phyloP scores from a whole-genome alignment of 2,329 filamentous ascomycete genomes.

The Neofusicoccum umdonicola region DNA sequence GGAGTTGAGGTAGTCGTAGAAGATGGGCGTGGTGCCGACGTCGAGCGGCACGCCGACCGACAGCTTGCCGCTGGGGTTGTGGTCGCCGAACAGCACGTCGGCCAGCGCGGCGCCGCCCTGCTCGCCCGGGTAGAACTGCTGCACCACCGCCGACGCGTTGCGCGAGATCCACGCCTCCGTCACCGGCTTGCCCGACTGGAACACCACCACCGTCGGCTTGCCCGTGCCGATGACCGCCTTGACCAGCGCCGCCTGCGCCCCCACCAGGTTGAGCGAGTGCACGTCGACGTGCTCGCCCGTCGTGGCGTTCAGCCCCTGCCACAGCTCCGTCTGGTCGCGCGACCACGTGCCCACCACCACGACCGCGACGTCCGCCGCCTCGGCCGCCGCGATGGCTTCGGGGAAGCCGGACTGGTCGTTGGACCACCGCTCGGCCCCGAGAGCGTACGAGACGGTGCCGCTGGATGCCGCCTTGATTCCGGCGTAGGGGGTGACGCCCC shows the following conservation, averaged over 20 bases:
- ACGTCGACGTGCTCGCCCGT: constrained; percentile 73
- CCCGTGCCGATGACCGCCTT: constrained; percentile 65
- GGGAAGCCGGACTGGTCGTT: constrained; percentile 65
- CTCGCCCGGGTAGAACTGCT: constrained; percentile 74
- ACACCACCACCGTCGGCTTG: constrained; percentile 66
- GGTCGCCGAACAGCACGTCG: constrained; percentile 59
- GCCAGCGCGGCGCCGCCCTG: constrained; percentile 66
- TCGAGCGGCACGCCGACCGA: constrained; percentile 66
- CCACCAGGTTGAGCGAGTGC: constrained; percentile 62
- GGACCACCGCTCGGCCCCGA: constrained; percentile 73
- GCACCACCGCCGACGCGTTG: constrained; percentile 63
- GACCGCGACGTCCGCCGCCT: constrained; percentile 67
- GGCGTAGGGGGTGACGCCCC: constrained; percentile 67
- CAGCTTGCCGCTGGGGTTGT: constrained; percentile 65
- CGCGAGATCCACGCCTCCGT: constrained; percentile 71
- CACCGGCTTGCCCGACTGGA: constrained; percentile 68
- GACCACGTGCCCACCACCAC: constrained; percentile 75
- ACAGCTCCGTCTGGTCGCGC: constrained; percentile 69
- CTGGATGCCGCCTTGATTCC: constrained; percentile 61
- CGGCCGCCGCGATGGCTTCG: constrained; percentile 64
- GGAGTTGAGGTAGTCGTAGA: constrained; percentile 71
- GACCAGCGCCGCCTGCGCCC: constrained; percentile 66
- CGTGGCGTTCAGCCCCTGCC: constrained; percentile 68
- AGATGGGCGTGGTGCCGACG: constrained; percentile 65
- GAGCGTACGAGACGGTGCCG: constrained; percentile 62